A percentile compares a stretch with the other conserved stretches of the same genome.
These are phyloP conservation scores for Xylaria longipes DNA, from an alignment of 495 filamentous ascomycete species.

Conservation along the genomic window DNA sequence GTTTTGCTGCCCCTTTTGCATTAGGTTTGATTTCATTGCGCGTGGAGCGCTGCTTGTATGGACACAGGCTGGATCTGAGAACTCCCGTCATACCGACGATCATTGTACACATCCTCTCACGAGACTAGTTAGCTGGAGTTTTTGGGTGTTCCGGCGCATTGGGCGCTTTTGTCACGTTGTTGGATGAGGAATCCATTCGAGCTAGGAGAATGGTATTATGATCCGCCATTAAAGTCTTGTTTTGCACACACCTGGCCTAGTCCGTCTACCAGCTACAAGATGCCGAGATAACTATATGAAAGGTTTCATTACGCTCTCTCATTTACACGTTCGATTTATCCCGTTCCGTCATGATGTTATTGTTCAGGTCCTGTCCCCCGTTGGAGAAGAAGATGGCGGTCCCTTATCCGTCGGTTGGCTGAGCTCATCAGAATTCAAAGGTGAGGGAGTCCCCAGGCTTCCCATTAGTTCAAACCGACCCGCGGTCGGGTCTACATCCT, in stretches of 20 bases:
- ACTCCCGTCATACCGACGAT: neutral
- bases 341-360: neutral
- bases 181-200: neutral
- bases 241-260: neutral
- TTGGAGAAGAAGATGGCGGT: neutral
- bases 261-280: conserved; percentile 10
- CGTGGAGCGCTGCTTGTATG: neutral
- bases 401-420: neutral
- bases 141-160: conserved; percentile 18
- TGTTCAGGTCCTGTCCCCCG: neutral
- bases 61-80: conserved; percentile 13
- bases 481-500: neutral
- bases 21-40: neutral
- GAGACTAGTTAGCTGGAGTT: conserved; percentile 6
- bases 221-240: neutral
- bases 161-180: neutral
- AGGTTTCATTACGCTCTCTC: conserved; percentile 14
- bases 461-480: conserved; percentile 22
- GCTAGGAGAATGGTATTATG: neutral
- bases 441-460: conserved; percentile 12
- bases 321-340: neutral
- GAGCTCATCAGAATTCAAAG: neutral
- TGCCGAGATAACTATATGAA: conserved; percentile 13
- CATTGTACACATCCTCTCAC: conserved; percentile 22
- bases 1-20: neutral